phyloP scores from a whole-genome alignment of 768 basidiomycete species.

The Suillus decipiens region DNA sequence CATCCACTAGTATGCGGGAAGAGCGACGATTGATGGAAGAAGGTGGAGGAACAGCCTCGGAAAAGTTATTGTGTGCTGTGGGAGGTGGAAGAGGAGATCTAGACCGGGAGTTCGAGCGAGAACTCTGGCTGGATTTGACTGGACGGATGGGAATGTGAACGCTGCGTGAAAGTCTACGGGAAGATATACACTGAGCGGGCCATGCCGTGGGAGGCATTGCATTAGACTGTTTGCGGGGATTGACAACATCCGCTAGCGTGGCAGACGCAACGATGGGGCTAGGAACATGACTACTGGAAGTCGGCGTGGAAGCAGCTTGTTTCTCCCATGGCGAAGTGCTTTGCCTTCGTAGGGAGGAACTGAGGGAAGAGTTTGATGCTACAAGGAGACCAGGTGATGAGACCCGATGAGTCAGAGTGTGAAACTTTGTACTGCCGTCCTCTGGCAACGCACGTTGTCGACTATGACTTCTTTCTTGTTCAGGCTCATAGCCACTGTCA shows the following conservation, averaged over 20 bases:
- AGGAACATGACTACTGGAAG: constrained; percentile 57
- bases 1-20: constrained; percentile 81
- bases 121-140: constrained; percentile 76
- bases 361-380: constrained; percentile 69
- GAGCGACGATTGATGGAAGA: constrained; percentile 66
- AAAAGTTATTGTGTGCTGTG: constrained; percentile 64
- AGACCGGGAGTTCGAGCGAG: constrained; percentile 93
- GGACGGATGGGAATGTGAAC: constrained; percentile 75
- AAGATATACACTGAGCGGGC: constrained; percentile 56
- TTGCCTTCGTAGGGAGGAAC: constrained; percentile 71
- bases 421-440: constrained; percentile 38
- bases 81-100: constrained; percentile 85
- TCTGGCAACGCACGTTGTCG: constrained; percentile 76
- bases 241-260: constrained; percentile 61
- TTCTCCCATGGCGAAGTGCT: constrained; percentile 68
- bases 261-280: constrained; percentile 64
- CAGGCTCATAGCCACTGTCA: constrained; percentile 83
- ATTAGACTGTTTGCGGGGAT: constrained; percentile 64
- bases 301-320: constrained; percentile 41
- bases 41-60: constrained; percentile 46
- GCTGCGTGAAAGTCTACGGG: constrained; percentile 82
- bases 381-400: constrained; percentile 57
- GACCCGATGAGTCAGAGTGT: constrained; percentile 52
- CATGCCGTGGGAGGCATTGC: constrained; percentile 53
- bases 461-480: constrained; percentile 59